phyloP scores from a whole-genome alignment of 2,329 filamentous ascomycete genomes.

The Xylariaceae sp. region DNA sequence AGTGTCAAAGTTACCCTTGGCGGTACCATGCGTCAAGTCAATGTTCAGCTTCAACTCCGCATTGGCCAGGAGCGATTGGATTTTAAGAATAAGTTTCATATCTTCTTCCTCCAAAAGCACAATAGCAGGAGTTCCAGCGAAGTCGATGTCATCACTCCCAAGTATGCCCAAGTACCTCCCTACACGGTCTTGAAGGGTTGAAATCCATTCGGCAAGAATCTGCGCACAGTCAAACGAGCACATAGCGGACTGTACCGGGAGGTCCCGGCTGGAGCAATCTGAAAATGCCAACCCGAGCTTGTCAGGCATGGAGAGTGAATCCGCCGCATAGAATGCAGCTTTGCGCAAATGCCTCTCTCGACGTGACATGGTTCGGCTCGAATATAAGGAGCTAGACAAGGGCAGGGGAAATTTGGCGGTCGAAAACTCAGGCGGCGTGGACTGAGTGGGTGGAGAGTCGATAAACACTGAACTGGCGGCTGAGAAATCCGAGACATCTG shows the following conservation, averaged over 20 bases:
- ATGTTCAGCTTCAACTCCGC: slow-evolving; percentile 75
- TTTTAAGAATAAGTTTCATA: slow-evolving; percentile 74
- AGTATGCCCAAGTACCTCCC: slow-evolving; percentile 82
- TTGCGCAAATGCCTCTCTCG: slow-evolving; percentile 85
- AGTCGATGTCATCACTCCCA: slow-evolving; percentile 75
- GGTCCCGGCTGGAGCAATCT: slow-evolving; percentile 74
- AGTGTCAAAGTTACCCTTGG: slow-evolving; percentile 46
- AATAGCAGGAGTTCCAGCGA: slow-evolving; percentile 73
- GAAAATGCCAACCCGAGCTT: slow-evolving; percentile 80
- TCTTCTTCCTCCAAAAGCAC: slow-evolving; percentile 93
- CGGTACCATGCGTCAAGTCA: slow-evolving; percentile 42
- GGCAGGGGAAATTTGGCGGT: slow-evolving; percentile 34
- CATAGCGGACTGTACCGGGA: slow-evolving; percentile 85
- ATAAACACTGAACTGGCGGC: slow-evolving; percentile 43
- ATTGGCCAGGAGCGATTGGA: slow-evolving; percentile 70
- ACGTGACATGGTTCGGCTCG: slow-evolving; percentile 52
- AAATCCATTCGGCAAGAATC: slow-evolving; percentile 90
- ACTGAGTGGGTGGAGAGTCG: slow-evolving; percentile 49
- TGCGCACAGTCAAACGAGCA: slow-evolving; percentile 93
- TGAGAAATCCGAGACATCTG: slow-evolving; percentile 45
- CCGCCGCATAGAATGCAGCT: slow-evolving; percentile 91
- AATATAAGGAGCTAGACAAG: slow-evolving; percentile 26
- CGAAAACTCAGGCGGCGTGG: slow-evolving; percentile 45
- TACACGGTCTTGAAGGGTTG: slow-evolving; percentile 89
- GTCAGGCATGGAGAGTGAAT: slow-evolving; percentile 83